Evolutionary conservation across 805 yeast genomes (phyloP).

Genomic region (Candida ipomoeae): DNA sequence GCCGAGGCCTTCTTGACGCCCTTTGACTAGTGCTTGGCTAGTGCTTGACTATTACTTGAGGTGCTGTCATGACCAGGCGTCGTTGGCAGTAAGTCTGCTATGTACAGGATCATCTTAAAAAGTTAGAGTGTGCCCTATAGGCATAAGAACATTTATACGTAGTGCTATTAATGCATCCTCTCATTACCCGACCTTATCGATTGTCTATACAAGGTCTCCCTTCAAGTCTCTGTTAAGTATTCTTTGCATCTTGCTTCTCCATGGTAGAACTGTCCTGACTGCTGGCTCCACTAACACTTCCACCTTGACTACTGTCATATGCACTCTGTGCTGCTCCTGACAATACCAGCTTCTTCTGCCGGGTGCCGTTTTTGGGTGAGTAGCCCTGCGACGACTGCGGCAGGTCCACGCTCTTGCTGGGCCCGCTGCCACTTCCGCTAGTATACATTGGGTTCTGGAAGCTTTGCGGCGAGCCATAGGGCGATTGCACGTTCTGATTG

Average conservation of each 20-base stretch:
- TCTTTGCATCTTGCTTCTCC: conserved; percentile 3
- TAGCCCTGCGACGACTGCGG: conserved; percentile 27
- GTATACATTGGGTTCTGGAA: conserved; percentile 3
- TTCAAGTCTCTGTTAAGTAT: neutral
- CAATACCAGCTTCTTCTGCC: conserved; percentile 17
- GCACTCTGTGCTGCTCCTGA: conserved; percentile 2
- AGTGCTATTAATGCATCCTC: neutral
- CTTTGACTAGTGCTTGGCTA: conserved; percentile 50
- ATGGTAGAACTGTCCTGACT: conserved; percentile 1
- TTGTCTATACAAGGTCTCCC: neutral
- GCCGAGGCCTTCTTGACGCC: conserved; percentile 95
- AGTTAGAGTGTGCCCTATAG: neutral
- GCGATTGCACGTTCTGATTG: conserved; percentile 7
- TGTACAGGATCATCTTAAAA: neutral
- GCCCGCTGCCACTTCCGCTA: conserved; percentile 16
- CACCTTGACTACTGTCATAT: neutral
- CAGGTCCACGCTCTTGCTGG: conserved; percentile 20
- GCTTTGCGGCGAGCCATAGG: conserved; percentile 17
- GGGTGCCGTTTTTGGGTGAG: conserved; percentile 29
- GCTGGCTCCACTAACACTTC: conserved; percentile 1
- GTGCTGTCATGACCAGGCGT: neutral
- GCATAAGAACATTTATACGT: neutral
- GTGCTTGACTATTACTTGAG: neutral
- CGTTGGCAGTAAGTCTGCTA: neutral
- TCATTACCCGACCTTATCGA: neutral